A percentile compares a stretch with the other conserved stretches of the same genome.
These are phyloP conservation scores for Entomortierella lignicola DNA, from an alignment of 192 early-diverging fungal genomes.

Conservation along the genomic window DNA sequence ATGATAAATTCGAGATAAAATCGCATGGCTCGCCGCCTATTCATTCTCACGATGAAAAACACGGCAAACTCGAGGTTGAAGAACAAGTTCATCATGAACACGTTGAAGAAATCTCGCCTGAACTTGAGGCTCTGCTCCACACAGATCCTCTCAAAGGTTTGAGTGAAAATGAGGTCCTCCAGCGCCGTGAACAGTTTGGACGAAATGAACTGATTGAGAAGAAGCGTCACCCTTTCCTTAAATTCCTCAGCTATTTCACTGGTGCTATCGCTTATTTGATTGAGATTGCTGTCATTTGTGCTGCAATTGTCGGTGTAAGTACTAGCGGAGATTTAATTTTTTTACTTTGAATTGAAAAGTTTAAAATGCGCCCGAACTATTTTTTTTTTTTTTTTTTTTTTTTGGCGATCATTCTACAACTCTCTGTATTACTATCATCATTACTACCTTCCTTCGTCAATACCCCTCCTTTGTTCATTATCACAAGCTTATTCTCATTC, in stretches of 20 bases:
- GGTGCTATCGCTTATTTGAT: constrained; percentile 90
- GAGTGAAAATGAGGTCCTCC: constrained; percentile 71
- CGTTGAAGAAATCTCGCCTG: constrained; percentile 79
- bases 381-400: not conserved
- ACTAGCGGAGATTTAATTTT: no score
- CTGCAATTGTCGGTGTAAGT: constrained; percentile 72
- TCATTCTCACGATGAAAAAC: constrained; percentile 33
- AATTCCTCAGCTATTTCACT: constrained; percentile 84
- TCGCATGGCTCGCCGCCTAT: not conserved
- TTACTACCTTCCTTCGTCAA: not conserved
- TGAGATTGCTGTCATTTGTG: constrained; percentile 85
- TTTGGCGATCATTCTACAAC: not conserved
- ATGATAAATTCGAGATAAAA: constrained; percentile 35
- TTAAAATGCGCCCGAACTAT: no score
- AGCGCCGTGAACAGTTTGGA: constrained; percentile 80
- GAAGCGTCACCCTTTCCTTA: constrained; percentile 83
- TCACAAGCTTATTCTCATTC: not conserved
- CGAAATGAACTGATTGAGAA: constrained; percentile 84
- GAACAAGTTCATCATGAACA: constrained; percentile 79
- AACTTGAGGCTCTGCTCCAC: constrained; percentile 81
- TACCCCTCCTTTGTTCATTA: not conserved
- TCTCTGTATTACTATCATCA: not conserved
- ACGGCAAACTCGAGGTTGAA: constrained; percentile 69
- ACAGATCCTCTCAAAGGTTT: constrained; percentile 85
- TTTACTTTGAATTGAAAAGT: no score